Evolutionary conservation across 139 green algal genomes (phyloP).

Genomic region (Pseudopediastrum boryanum): DNA sequence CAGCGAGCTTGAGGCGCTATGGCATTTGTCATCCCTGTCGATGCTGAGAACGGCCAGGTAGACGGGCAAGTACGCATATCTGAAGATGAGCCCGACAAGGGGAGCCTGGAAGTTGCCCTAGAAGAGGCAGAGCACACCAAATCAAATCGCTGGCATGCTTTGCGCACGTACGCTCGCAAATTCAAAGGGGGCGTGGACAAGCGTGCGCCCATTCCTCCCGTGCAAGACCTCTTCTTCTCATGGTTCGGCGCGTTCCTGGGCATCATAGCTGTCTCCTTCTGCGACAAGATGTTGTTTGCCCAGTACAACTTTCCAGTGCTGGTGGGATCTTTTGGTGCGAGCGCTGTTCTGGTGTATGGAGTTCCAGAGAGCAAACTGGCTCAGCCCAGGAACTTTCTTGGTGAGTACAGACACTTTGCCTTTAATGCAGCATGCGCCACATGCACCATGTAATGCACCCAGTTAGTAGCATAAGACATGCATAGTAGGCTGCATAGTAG

Average conservation of each 20-base stretch:
- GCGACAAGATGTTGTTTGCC: slow-evolving; percentile 1
- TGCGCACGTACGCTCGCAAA: slow-evolving; percentile 20
- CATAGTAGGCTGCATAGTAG: too few species aligned
- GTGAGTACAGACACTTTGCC: slow-evolving; percentile 27
- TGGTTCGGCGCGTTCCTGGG: slow-evolving; percentile 54
- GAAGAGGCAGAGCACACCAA: too few species aligned
- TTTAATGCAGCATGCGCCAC: too few species aligned
- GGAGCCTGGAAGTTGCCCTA: too few species aligned
- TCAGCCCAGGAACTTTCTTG: slow-evolving; percentile 55
- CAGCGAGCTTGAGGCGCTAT: too few species aligned
- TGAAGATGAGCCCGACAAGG: too few species aligned
- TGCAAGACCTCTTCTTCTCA: background rate
- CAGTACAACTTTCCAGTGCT: slow-evolving; percentile 39
- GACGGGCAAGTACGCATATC: too few species aligned
- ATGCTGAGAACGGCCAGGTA: too few species aligned
- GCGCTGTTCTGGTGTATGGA: slow-evolving; percentile 56
- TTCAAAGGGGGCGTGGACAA: slow-evolving; percentile 24
- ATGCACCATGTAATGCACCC: too few species aligned
- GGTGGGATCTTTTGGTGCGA: slow-evolving; percentile 51
- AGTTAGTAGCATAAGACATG: too few species aligned
- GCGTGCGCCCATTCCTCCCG: background rate
- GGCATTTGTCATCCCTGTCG: too few species aligned
- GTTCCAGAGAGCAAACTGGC: slow-evolving; percentile 47
- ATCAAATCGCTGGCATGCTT: too few species aligned
- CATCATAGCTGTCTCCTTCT: slow-evolving; percentile 1